A percentile compares a stretch with the other conserved stretches of the same genome.
These are phyloP conservation scores for Sphaerulina musiva DNA, from an alignment of 2,329 filamentous ascomycete species.

Conservation along the genomic window DNA sequence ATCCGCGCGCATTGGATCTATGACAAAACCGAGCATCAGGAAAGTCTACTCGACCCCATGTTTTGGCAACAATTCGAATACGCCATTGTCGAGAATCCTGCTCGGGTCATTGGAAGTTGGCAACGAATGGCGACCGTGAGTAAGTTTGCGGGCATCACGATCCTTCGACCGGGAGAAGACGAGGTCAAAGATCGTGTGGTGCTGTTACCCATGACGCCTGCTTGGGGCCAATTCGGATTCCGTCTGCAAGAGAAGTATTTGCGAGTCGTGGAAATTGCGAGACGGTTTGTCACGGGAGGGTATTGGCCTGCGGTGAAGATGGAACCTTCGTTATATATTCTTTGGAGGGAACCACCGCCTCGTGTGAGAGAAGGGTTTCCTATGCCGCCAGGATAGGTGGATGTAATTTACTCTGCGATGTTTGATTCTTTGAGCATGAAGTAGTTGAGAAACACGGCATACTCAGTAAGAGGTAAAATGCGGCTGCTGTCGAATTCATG, in stretches of 20 bases:
- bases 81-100: slow-evolving; percentile 48
- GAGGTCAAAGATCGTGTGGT: slow-evolving; percentile 18
- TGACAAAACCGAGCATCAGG: slow-evolving; percentile 52
- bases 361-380: neutral
- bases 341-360: neutral
- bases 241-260: slow-evolving; percentile 17
- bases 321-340: slow-evolving; percentile 27
- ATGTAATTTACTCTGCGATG: neutral
- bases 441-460: no score
- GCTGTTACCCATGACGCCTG: slow-evolving; percentile 20
- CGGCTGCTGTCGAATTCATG: no score
- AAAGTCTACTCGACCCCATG: slow-evolving; percentile 40
- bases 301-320: slow-evolving; percentile 52
- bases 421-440: no score
- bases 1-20: slow-evolving; percentile 46
- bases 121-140: slow-evolving; percentile 45
- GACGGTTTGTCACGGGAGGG: slow-evolving; percentile 39
- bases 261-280: slow-evolving; percentile 9
- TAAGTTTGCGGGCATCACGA: slow-evolving; percentile 46
- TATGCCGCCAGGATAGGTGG: neutral
- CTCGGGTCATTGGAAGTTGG: slow-evolving; percentile 48
- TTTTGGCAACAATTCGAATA: slow-evolving; percentile 58
- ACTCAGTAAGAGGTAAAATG: no score
- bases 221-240: slow-evolving; percentile 9
- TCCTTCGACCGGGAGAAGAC: slow-evolving; percentile 35